phyloP scores from a whole-genome alignment of 768 basidiomycete species.

The Nevesoporus exiguus region DNA sequence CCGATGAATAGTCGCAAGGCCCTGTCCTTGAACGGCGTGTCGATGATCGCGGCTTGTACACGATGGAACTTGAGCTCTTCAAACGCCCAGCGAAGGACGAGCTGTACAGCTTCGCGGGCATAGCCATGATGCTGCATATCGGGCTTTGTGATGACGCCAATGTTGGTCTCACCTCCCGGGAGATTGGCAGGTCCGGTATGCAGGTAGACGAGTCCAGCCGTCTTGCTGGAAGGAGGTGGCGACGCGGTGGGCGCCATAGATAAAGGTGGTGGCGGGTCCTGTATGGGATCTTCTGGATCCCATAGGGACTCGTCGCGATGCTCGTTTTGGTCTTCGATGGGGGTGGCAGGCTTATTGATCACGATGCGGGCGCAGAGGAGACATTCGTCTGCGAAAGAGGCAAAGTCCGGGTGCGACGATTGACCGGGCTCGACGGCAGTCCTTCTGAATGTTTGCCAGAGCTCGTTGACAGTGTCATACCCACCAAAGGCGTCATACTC shows the following conservation, averaged over 20 bases:
- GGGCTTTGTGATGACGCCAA: conserved; percentile 51
- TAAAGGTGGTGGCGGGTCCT: not conserved
- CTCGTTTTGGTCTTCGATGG: not conserved
- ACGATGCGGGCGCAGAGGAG: conserved; percentile 26
- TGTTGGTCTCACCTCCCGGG: conserved; percentile 43
- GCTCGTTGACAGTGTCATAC: not conserved
- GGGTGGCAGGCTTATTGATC: not conserved
- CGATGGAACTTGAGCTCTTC: conserved; percentile 35
- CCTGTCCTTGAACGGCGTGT: conserved; percentile 40
- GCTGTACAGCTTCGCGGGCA: conserved; percentile 44
- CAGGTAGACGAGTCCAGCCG: conserved; percentile 29
- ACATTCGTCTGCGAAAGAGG: conserved; percentile 29
- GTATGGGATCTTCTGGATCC: not conserved
- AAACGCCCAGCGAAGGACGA: conserved; percentile 46
- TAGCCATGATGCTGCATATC: conserved; percentile 40
- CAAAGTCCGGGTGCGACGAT: conserved; percentile 17
- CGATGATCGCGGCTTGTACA: conserved; percentile 41
- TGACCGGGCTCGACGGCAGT: conserved; percentile 30
- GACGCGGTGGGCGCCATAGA: not conserved
- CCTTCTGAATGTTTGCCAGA: conserved; percentile 25
- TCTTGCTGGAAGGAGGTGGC: not conserved
- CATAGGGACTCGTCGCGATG: not conserved
- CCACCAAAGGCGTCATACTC: not conserved
- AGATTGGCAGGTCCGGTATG: conserved; percentile 15
- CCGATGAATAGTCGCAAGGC: conserved; percentile 48